phyloP scores from a whole-genome alignment of 768 basidiomycete genomes.

The Xanthoconium stramineum region DNA sequence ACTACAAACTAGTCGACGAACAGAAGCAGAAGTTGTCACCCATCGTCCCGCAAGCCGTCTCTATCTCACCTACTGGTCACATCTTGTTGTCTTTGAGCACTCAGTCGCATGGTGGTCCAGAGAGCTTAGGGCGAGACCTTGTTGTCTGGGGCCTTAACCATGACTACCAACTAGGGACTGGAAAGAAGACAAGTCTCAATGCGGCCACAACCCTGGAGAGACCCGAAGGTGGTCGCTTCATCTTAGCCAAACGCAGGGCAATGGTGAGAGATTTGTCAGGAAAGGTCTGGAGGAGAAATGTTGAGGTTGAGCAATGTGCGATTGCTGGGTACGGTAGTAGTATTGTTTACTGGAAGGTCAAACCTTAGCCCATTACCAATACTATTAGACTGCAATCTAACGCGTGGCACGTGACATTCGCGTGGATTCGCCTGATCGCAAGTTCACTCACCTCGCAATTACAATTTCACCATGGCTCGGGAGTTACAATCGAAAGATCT shows the following conservation, averaged over 20 bases:
- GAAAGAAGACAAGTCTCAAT: constrained; percentile 58
- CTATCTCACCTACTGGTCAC: constrained; percentile 74
- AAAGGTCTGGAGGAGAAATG: constrained; percentile 54
- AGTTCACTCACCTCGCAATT: background rate
- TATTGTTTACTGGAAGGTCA: constrained; percentile 68
- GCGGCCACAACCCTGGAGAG: constrained; percentile 51
- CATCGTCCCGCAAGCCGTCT: constrained; percentile 58
- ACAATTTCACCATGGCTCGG: constrained; percentile 18
- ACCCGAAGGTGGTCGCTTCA: constrained; percentile 54
- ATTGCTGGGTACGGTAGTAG: constrained; percentile 63
- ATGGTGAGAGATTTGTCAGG: constrained; percentile 60
- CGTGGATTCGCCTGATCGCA: background rate
- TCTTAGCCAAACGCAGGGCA: constrained; percentile 51
- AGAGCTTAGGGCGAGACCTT: constrained; percentile 59
- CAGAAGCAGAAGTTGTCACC: constrained; percentile 54
- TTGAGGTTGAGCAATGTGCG: constrained; percentile 62
- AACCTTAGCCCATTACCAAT: background rate
- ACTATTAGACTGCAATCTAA: background rate
- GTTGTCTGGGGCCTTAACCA: constrained; percentile 72
- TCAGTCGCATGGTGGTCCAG: constrained; percentile 41
- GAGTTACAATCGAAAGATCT: constrained; percentile 33
- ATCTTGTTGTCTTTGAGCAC: constrained; percentile 73
- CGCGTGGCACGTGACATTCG: constrained; percentile 20
- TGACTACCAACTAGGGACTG: constrained; percentile 73
- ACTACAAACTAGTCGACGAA: constrained; percentile 57